phyloP scores from a whole-genome alignment of 2,329 filamentous ascomycete genomes.

The Furcasterigmium furcatum region DNA sequence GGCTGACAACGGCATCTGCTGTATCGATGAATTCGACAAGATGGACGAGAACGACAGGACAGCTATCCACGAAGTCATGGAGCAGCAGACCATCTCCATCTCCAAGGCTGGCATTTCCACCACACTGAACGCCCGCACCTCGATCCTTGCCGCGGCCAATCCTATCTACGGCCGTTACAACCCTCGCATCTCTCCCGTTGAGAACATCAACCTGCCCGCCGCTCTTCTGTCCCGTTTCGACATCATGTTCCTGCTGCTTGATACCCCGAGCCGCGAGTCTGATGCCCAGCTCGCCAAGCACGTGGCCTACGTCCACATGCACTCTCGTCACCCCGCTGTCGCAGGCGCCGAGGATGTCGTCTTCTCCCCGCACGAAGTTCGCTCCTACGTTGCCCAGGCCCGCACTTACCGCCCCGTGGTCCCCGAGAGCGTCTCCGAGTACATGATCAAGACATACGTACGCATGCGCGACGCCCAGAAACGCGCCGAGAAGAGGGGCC shows the following conservation, averaged over 20 bases:
- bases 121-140: constrained; percentile 92
- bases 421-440: constrained; percentile 83
- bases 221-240: constrained; percentile 96
- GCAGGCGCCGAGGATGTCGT: constrained; percentile 55
- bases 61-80: constrained; percentile 85
- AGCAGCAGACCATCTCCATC: constrained; percentile 83
- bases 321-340: constrained; percentile 85
- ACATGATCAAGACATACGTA: constrained; percentile 96
- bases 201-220: constrained; percentile 99
- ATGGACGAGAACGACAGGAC: constrained; percentile 84
- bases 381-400: constrained; percentile 92
- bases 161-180: constrained; percentile 98
- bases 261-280: constrained; percentile 83
- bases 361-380: constrained; percentile 89
- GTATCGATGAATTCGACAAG: constrained; percentile 86
- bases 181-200: constrained; percentile 91
- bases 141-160: constrained; percentile 93
- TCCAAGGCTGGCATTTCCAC: constrained; percentile 70
- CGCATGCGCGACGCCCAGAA: constrained; percentile 90
- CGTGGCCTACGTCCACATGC: constrained; percentile 96
- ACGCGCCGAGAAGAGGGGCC: constrained; percentile 84
- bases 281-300: constrained; percentile 94
- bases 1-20: constrained; percentile 81
- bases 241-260: constrained; percentile 92
- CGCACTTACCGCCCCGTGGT: constrained; percentile 85